Evolutionary conservation across 768 basidiomycete species (phyloP).

Genomic region (Xerocomus potaroensis): DNA sequence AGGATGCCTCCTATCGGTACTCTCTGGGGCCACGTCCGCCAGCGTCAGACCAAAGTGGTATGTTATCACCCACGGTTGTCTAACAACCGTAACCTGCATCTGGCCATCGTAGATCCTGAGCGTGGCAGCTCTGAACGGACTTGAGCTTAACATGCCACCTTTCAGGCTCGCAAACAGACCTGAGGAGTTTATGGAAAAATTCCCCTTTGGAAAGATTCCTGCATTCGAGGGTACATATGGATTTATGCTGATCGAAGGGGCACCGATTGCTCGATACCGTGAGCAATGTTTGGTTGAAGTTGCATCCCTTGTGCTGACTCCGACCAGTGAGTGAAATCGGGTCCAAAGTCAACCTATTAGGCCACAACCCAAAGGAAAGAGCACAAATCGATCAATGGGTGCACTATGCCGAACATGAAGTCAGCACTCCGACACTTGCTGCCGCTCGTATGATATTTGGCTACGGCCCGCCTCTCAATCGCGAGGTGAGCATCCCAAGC

Average conservation of each 20-base stretch:
- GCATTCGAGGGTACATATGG: slow-evolving; percentile 17
- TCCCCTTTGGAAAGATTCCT: slow-evolving; percentile 17
- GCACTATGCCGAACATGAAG: slow-evolving; percentile 18
- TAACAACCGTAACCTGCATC: not conserved
- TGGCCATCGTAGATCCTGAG: too few relatives aligned
- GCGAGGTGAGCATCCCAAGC: slow-evolving; percentile 10
- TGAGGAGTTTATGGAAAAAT: slow-evolving; percentile 8
- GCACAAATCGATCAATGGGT: slow-evolving; percentile 18
- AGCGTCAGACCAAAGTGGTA: slow-evolving; percentile 17
- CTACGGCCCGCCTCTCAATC: slow-evolving; percentile 1
- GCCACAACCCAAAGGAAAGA: slow-evolving; percentile 7
- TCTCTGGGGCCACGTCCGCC: slow-evolving; percentile 11
- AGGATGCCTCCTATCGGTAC: too few relatives aligned
- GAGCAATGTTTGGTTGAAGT: not conserved
- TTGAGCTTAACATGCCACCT: slow-evolving; percentile 8
- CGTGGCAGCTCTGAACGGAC: too few relatives aligned
- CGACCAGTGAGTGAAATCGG: slow-evolving; percentile 11
- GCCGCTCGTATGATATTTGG: not conserved
- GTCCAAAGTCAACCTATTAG: slow-evolving; percentile 10
- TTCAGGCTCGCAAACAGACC: slow-evolving; percentile 11
- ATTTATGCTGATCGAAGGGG: slow-evolving; percentile 14
- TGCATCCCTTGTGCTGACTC: not conserved
- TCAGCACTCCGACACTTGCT: not conserved
- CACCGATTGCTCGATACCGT: slow-evolving; percentile 18
- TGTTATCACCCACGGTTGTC: not conserved